phyloP scores from a whole-genome alignment of 345 rosid genomes.

The Citrus australasica region DNA sequence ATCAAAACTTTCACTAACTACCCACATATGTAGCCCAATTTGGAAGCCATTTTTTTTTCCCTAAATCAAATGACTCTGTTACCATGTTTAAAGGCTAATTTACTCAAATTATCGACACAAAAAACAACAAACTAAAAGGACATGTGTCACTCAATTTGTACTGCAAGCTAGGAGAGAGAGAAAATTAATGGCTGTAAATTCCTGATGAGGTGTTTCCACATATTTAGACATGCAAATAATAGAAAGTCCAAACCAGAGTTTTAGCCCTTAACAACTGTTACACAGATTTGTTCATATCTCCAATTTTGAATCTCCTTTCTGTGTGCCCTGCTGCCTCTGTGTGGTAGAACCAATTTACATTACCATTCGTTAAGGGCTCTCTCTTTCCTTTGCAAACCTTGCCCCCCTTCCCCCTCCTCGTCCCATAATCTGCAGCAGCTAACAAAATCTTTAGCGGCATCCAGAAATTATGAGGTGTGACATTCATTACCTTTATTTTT shows the following conservation, averaged over 20 bases:
- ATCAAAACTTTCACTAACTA: not conserved
- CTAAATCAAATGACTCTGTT: not conserved
- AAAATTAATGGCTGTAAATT: conserved; percentile 17
- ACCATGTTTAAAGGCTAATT: not conserved
- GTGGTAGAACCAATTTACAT: too few relatives aligned
- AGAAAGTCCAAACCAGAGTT: conserved; percentile 1
- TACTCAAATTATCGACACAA: not conserved
- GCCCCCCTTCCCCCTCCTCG: not conserved
- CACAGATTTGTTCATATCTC: not conserved
- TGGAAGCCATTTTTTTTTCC: not conserved
- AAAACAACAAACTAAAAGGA: not conserved
- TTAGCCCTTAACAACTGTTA: conserved; percentile 1
- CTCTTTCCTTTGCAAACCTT: not conserved
- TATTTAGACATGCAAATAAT: conserved; percentile 7
- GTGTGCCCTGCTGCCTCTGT: too few relatives aligned
- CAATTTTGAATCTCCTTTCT: not conserved
- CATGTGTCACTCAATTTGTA: not conserved
- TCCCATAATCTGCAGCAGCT: not conserved
- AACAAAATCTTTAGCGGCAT: not conserved
- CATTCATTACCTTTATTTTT: not conserved
- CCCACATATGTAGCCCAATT: not conserved
- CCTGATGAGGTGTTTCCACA: conserved; percentile 10
- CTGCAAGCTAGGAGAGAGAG: not conserved
- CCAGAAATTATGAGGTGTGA: conserved; percentile 10
- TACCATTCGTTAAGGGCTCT: not conserved